A percentile compares a stretch with the other conserved stretches of the same genome.
Conservation (phyloP, 2,329 filamentous ascomycete genomes). For the Blastomyces emzantsi region DNA sequence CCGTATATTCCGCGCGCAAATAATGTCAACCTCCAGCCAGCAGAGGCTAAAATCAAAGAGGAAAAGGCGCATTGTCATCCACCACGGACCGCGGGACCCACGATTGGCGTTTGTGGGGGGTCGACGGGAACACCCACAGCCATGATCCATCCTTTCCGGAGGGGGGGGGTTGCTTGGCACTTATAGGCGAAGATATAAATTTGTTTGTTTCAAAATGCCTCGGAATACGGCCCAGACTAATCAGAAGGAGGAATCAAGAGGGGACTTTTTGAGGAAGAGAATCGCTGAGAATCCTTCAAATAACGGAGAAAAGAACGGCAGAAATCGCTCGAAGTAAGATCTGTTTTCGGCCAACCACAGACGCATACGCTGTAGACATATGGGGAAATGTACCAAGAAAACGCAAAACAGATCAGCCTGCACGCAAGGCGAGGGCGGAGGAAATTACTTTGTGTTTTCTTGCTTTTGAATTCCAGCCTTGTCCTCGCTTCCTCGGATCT, state of each 20-base stretch:
- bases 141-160: not conserved
- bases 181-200: not conserved
- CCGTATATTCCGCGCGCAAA: not conserved
- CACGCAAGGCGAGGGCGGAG: not conserved
- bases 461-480: not conserved
- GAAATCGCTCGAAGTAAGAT: not conserved
- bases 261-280: not conserved
- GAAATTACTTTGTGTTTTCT: not conserved
- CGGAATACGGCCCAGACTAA: not conserved
- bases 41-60: not conserved
- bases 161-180: not conserved
- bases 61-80: not conserved
- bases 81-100: not conserved
- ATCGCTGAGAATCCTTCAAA: not conserved
- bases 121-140: not conserved
- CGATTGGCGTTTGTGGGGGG: not conserved
- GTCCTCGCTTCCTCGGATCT: not conserved
- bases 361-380: not conserved
- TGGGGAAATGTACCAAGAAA: not conserved
- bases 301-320: not conserved
- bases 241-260: not conserved
- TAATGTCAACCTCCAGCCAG: not conserved
- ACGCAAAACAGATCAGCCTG: not conserved
- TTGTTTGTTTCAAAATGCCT: not conserved
- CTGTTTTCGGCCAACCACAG: not conserved